Base-by-base conservation (phyloP, 805 yeast genomes). In the Candida railenensis region DNA sequence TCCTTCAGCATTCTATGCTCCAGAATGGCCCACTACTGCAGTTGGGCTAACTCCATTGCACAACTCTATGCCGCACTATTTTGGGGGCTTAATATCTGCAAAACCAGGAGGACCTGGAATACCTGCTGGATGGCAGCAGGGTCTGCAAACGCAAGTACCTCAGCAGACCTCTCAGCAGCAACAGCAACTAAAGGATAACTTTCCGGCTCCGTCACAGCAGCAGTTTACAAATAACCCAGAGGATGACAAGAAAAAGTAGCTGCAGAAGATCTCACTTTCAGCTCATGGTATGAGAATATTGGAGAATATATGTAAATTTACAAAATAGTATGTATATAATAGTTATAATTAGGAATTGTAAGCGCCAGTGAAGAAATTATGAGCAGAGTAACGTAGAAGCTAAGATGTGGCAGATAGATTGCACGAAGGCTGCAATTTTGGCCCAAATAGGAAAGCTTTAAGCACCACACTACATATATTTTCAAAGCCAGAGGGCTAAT, bases 1-100 rank as follows among this genome's bases (percentile, higher is more conserved):
- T 4, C 96, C 96, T 0, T 78, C 83, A n/a, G 85, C 80, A 51
- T 82, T 83, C 53, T 87, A 85, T 55, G 78, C 82, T 4, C 76
- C 69, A 40, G 77, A 72, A 42, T 72, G 77, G 77, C 67, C 69
- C 37, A 54, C 52, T 9, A 49, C 59, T 4, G 54, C 60, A 22
- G 58, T 70, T 14, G 73, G 74, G 0, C 62, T 67, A 57, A 69
- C 76, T 1, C 74, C 74, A 20, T 62, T 58, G 40, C 61, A 63
- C 43, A 49, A 55, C n/a, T 60, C 57, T 39, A 51, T 64, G 45
- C 67, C 73, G 3, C 73, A 66, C 48, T 71, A 69, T 46, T 69
- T 69, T 43, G 57, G 59, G 19, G 33, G 53, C 46, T 46, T 53
- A 38, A 52, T 43, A 55, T 22, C 58, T 11, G 53, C 54, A 7